Percentiles rank a stretch among this genome's conserved stretches.
Evolutionary conservation across 2,329 filamentous ascomycete species (phyloP).

Genomic region (Claviceps sp.): DNA sequence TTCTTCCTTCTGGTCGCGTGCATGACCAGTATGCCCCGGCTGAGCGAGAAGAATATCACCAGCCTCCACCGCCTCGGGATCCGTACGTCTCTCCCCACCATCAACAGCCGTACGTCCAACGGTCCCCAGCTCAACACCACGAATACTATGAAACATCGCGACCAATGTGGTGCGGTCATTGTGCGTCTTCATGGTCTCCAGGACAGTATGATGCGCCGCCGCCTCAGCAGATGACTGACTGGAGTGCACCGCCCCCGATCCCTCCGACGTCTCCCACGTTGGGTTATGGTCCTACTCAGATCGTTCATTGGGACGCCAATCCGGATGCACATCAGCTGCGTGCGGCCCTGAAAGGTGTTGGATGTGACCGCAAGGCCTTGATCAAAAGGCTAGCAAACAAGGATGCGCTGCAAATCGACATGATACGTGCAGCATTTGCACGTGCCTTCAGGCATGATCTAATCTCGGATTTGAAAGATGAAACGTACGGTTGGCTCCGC

Average conservation of each 20-base stretch:
- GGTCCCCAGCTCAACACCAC: constrained; percentile 13
- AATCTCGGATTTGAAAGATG: constrained; percentile 60
- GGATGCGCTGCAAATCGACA: constrained; percentile 64
- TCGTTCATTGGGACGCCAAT: constrained; percentile 54
- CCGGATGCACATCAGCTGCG: constrained; percentile 59
- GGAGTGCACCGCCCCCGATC: constrained; percentile 27
- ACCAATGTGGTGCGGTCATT: constrained; percentile 12
- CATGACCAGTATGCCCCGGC: constrained; percentile 22
- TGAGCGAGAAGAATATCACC: constrained; percentile 17
- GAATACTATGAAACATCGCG: constrained; percentile 15
- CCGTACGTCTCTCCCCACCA: constrained; percentile 3
- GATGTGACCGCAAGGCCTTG: constrained; percentile 70
- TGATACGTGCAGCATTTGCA: constrained; percentile 54
- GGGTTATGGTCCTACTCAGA: constrained; percentile 62
- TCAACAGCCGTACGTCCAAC: constrained; percentile 13
- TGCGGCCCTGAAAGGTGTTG: constrained; percentile 84
- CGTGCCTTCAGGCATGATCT: constrained; percentile 53
- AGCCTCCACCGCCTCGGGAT: constrained; percentile 13
- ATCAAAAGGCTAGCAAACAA: constrained; percentile 58
- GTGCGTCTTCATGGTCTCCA: constrained; percentile 9
- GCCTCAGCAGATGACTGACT: constrained; percentile 15
- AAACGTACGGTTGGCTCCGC: constrained; percentile 63
- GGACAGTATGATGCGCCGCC: constrained; percentile 29
- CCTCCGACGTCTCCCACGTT: constrained; percentile 52
- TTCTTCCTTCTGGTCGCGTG: constrained; percentile 5